Evolutionary conservation across 1,284 basidiomycete species (phyloP).

Genomic region (Rhodotorula sp.): DNA sequence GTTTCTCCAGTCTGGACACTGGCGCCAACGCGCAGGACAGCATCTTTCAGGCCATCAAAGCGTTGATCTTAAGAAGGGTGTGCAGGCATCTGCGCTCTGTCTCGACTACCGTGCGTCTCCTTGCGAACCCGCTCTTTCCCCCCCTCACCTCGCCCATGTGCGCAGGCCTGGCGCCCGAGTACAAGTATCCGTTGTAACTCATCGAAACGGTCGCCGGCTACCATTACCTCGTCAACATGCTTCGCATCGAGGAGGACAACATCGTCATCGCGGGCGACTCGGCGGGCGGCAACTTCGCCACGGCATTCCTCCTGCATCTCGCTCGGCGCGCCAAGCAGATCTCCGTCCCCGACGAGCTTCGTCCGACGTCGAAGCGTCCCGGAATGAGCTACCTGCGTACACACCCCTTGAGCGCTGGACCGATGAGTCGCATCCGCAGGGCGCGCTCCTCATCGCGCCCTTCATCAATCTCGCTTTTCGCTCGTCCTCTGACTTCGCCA

Average conservation of each 20-base stretch:
- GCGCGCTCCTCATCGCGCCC: slow-evolving; percentile 36
- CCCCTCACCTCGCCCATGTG: not conserved
- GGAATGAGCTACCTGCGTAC: slow-evolving; percentile 1
- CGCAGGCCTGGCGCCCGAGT: slow-evolving; percentile 32
- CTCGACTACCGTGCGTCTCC: slow-evolving; percentile 21
- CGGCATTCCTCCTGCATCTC: slow-evolving; percentile 33
- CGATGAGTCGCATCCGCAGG: slow-evolving; percentile 1
- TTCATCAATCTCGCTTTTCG: slow-evolving; percentile 24
- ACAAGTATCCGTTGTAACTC: slow-evolving; percentile 59
- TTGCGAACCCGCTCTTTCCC: not conserved
- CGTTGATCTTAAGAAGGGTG: slow-evolving; percentile 1
- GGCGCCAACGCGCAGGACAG: slow-evolving; percentile 11
- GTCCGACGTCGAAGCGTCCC: slow-evolving; percentile 17
- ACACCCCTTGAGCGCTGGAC: too few species aligned
- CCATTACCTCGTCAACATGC: slow-evolving; percentile 59
- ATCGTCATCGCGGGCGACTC: slow-evolving; percentile 69
- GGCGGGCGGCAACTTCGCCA: slow-evolving; percentile 65
- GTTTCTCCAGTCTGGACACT: slow-evolving; percentile 13
- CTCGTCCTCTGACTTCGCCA: not conserved
- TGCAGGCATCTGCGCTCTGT: slow-evolving; percentile 15
- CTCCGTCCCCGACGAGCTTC: slow-evolving; percentile 19
- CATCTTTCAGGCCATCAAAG: slow-evolving; percentile 7
- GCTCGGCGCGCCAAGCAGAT: slow-evolving; percentile 28
- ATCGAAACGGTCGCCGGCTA: slow-evolving; percentile 67
- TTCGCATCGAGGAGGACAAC: slow-evolving; percentile 60